Conservation (phyloP, 176 grass and related monocot species). For the Carex littledalei region DNA sequence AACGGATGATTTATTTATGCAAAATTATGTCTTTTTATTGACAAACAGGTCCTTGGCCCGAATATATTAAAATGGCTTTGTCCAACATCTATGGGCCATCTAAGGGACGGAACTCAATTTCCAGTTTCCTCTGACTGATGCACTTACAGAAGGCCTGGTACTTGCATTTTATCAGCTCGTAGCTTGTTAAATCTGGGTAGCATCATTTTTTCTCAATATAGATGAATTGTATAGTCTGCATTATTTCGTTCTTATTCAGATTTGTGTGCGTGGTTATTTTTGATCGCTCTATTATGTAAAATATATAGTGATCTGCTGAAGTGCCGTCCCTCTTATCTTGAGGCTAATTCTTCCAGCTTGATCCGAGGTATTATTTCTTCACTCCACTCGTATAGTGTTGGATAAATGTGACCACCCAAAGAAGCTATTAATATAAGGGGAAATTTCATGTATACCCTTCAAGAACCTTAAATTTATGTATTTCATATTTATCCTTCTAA, state of each 20-base stretch:
- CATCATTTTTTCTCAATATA: neutral
- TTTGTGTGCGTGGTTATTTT: neutral
- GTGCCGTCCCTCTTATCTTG: no score
- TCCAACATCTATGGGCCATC: conserved; percentile 49
- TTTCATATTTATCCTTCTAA: no score
- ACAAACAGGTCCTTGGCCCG: conserved; percentile 68
- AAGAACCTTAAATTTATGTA: no score
- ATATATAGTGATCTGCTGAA: neutral
- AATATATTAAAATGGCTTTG: conserved; percentile 81
- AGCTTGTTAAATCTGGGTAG: conserved; percentile 2
- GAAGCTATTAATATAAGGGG: neutral
- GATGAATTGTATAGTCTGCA: conserved; percentile 2
- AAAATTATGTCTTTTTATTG: neutral
- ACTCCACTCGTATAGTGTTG: neutral
- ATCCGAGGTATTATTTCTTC: neutral
- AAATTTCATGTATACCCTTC: no score
- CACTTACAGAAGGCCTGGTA: neutral
- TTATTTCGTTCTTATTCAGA: conserved; percentile 9
- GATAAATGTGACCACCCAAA: neutral
- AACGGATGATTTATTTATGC: neutral
- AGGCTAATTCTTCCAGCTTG: neutral
- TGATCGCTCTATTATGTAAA: neutral
- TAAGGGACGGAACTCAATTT: conserved; percentile 75
- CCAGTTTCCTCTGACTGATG: conserved; percentile 53
- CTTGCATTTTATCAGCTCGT: neutral